A percentile compares a stretch with the other conserved stretches of the same genome.
Conservation (phyloP, 345 rosid species). For the Linum usitatissimum region DNA sequence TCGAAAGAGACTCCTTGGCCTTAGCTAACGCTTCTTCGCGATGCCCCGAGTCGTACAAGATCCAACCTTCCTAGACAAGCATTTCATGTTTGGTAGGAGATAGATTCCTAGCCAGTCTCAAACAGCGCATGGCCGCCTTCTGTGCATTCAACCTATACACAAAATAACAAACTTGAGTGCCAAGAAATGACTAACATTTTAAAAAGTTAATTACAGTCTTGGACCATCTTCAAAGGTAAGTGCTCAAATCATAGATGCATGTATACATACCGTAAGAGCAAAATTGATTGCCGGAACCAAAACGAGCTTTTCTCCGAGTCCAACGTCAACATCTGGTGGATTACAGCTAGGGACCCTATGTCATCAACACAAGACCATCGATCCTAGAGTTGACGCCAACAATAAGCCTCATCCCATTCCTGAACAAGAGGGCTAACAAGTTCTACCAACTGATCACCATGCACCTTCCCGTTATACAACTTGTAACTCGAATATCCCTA, state of each 20-base stretch:
- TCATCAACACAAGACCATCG: slow-evolving; percentile 94
- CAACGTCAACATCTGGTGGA: slow-evolving; percentile 78
- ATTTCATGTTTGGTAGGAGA: slow-evolving; percentile 72
- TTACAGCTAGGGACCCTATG: slow-evolving; percentile 88
- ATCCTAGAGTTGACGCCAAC: slow-evolving; percentile 95
- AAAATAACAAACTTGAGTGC: too few species aligned
- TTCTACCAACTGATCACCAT: slow-evolving; percentile 63
- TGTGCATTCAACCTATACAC: slow-evolving; percentile 70
- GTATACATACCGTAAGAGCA: slow-evolving; percentile 49
- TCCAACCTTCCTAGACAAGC: slow-evolving; percentile 97
- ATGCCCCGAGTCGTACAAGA: slow-evolving; percentile 82
- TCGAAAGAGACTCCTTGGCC: slow-evolving; percentile 80
- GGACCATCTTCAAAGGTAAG: too few species aligned
- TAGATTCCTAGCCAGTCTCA: slow-evolving; percentile 79
- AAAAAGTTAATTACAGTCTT: too few species aligned
- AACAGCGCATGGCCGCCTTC: slow-evolving; percentile 84
- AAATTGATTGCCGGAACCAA: slow-evolving; percentile 85
- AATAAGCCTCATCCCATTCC: slow-evolving; percentile 79
- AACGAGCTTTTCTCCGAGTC: slow-evolving; percentile 86
- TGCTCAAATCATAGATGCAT: too few species aligned
- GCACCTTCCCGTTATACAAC: slow-evolving; percentile 66
- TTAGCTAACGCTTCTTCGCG: slow-evolving; percentile 89
- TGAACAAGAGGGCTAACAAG: slow-evolving; percentile 59
- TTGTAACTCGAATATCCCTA: slow-evolving; percentile 71
- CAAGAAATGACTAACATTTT: background rate